phyloP scores from a whole-genome alignment of 2,329 filamentous ascomycete genomes.

The Metarhizium album region DNA sequence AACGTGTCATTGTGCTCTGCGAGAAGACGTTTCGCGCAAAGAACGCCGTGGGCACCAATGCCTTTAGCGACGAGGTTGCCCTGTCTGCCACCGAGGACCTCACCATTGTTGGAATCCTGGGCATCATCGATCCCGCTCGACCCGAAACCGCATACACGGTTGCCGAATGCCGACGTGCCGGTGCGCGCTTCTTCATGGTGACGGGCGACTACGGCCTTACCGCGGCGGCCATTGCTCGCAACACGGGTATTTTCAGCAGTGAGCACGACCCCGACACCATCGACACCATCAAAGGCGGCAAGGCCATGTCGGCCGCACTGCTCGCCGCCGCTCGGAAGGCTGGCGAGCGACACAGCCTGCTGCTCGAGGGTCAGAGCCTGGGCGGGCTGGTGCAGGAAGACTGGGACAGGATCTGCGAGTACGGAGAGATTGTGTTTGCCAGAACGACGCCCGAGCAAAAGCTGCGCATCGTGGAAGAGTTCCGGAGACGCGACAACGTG shows the following conservation, averaged over 20 bases:
- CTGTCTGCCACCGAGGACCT: conserved; percentile 28
- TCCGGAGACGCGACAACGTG: conserved; percentile 47
- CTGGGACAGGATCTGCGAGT: conserved; percentile 35
- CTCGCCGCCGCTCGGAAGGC: conserved; percentile 11
- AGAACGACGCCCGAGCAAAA: conserved; percentile 61
- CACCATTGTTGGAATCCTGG: conserved; percentile 40
- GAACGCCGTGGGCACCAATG: conserved; percentile 27
- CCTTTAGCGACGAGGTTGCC: conserved; percentile 38
- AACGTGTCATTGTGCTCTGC: conserved; percentile 32
- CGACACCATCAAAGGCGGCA: conserved; percentile 12
- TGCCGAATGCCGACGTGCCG: conserved; percentile 30
- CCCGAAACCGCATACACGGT: conserved; percentile 32
- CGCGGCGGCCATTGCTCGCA: conserved; percentile 53
- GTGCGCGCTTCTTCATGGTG: conserved; percentile 37
- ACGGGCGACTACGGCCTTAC: conserved; percentile 41
- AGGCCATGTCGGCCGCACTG: conserved; percentile 6
- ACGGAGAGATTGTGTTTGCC: conserved; percentile 55
- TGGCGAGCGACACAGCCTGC: conserved; percentile 15
- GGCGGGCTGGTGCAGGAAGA: conserved; percentile 39
- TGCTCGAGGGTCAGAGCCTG: conserved; percentile 46
- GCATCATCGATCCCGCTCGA: conserved; percentile 36
- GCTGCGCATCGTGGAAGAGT: conserved; percentile 59
- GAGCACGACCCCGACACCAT: conserved; percentile 31
- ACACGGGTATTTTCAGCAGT: conserved; percentile 51
- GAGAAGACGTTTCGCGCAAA: conserved; percentile 23